A percentile compares a stretch with the other conserved stretches of the same genome.
These are phyloP conservation scores for Durusdinium trenchii DNA, from an alignment of 73 alveolate species.

Conservation along the genomic window DNA sequence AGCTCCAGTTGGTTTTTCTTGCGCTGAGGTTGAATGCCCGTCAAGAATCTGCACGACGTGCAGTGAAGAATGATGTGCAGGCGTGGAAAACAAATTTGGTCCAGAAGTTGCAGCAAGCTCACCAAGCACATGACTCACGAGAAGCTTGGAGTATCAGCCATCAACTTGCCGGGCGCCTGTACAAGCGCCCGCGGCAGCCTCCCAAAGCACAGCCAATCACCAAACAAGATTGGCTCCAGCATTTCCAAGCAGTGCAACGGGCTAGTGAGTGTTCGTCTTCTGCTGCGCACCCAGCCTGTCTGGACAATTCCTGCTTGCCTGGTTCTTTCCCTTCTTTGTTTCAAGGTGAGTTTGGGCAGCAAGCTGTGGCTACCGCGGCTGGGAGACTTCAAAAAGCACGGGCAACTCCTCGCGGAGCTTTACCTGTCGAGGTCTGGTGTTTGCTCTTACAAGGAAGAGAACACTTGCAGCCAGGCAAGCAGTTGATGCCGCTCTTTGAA, in stretches of 20 bases:
- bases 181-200: neutral
- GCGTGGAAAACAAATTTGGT: neutral
- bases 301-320: neutral
- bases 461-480: neutral
- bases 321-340: neutral
- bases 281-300: neutral
- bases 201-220: neutral
- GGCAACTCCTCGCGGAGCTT: constrained; percentile 6
- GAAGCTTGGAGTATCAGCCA: constrained; percentile 13
- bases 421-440: constrained; percentile 38
- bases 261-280: neutral
- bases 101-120: neutral
- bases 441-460: neutral
- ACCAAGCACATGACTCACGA: neutral
- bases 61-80: neutral
- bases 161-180: constrained; percentile 33
- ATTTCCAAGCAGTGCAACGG: neutral
- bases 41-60: neutral
- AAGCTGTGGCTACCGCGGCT: neutral
- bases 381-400: neutral
- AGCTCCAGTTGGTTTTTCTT: neutral
- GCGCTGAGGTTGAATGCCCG: constrained; percentile 16
- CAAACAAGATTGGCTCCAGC: constrained; percentile 9
- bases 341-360: neutral
- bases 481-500: constrained; percentile 35